These are phyloP conservation scores for Rhizopogon roseolus DNA, from an alignment of 768 basidiomycete genomes.

Conservation along the genomic window DNA sequence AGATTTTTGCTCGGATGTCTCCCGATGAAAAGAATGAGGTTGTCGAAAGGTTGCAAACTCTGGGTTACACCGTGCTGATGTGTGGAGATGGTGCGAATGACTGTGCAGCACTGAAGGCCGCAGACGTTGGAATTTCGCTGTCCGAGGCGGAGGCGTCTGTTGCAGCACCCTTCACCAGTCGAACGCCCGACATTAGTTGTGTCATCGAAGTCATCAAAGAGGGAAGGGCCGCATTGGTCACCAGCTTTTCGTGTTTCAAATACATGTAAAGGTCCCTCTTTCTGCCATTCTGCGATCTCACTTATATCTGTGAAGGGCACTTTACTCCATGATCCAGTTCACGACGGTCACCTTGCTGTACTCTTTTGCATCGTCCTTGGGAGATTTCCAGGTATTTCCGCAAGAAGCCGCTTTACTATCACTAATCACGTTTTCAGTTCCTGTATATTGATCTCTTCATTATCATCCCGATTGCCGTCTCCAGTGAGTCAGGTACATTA, in stretches of 20 bases:
- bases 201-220: constrained; percentile 96
- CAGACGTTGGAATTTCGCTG: constrained; percentile 93
- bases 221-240: constrained; percentile 92
- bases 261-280: constrained; percentile 72
- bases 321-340: constrained; percentile 98
- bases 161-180: constrained; percentile 95
- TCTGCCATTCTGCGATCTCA: not conserved
- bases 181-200: constrained; percentile 91
- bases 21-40: constrained; percentile 99
- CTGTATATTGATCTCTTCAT: constrained; percentile 97
- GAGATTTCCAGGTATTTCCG: constrained; percentile 83
- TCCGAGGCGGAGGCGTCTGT: constrained; percentile 99
- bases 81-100: constrained; percentile 99
- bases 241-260: constrained; percentile 99
- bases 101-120: constrained; percentile 96
- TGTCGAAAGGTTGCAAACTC: constrained; percentile 85
- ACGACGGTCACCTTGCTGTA: constrained; percentile 96
- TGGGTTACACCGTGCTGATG: constrained; percentile 97
- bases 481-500: constrained; percentile 57
- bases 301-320: constrained; percentile 58
- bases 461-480: constrained; percentile 94
- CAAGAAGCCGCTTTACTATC: not conserved
- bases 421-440: constrained; percentile 48
- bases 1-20: constrained; percentile 98
- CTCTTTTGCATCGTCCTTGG: constrained; percentile 92